Base-by-base conservation (phyloP, 495 filamentous ascomycete genomes). In the Hypoxylon lienhwacheense region DNA sequence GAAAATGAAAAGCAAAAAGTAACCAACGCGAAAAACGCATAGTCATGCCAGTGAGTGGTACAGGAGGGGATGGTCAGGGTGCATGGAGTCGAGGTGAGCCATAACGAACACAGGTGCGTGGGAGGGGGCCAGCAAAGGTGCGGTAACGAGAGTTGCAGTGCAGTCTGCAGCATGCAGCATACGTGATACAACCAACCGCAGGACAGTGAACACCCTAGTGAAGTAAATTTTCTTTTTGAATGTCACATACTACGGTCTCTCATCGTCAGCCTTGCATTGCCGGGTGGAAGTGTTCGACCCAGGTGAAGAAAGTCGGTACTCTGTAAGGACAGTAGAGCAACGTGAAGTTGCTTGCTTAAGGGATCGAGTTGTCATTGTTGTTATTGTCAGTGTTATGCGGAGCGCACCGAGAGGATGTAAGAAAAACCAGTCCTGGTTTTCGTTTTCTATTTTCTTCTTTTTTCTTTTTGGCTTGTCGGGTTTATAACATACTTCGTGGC, bases 181-280 rank as follows among this genome's bases (percentile, higher is more conserved):
- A 61, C 52, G 47, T 49, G 53, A 56, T 61, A 61, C 58, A 52
- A 61, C 58, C 52, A 61, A 61, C 52, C 19, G n/a, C 42, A 46
- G 34, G 41, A 45, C 34, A 20, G 22, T 21, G 37, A 25, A 1
- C 36, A 21, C 49, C 35, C 32, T 51, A 25, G 16, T n/a, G n/a
- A 11, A 31, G 6, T 10, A 35, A 17, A 19, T 11, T 26, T 14
- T 21, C 12, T 22, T 45, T 14, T 22, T 46, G 29, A 33, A 42
- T 32, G 40, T 42, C 41, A 47, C 28, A 60, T 39, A 20, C 17
- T 41, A 24, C 29, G 24, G 34, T 42, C 46, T 52, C 41, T 53
- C 46, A 43, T 56, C 40, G 48, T 63, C 59, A 63, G 59, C 59
- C 59, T 63, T 63, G 59, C 59, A 63, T 63, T n/a, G 59, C 53